Percentiles rank a stretch among this genome's conserved stretches.
phyloP scores from a whole-genome alignment of 345 rosid species.

The Syzygium jambos region DNA sequence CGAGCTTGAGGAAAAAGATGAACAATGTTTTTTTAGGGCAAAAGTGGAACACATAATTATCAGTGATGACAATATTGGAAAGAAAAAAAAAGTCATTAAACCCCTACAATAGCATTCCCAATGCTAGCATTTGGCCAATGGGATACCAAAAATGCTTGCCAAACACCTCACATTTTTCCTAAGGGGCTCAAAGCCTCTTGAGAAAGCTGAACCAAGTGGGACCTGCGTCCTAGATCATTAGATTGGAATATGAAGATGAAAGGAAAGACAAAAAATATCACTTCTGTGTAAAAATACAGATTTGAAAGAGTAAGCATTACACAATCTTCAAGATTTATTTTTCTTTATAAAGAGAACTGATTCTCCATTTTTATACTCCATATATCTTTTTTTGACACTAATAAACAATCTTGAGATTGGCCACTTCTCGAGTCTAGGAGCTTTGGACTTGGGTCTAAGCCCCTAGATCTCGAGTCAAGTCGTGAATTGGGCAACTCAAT shows the following conservation, averaged over 20 bases:
- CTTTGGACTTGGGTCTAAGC: neutral
- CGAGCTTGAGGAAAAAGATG: too few species aligned
- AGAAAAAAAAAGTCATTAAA: too few species aligned
- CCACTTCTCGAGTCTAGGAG: neutral
- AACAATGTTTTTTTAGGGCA: too few species aligned
- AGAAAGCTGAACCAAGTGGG: too few species aligned
- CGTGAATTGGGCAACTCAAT: neutral
- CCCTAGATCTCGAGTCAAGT: neutral
- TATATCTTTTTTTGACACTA: neutral
- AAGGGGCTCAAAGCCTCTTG: too few species aligned
- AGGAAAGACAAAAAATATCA: constrained; percentile 2
- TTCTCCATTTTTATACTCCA: neutral
- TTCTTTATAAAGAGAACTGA: neutral
- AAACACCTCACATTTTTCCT: too few species aligned
- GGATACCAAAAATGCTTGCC: too few species aligned
- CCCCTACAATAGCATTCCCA: too few species aligned
- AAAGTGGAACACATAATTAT: too few species aligned
- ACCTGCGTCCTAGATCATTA: neutral
- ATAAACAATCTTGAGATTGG: neutral
- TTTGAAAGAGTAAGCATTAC: neutral
- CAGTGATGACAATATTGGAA: too few species aligned
- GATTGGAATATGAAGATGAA: constrained; percentile 6
- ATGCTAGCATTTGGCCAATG: too few species aligned
- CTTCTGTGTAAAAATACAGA: neutral
- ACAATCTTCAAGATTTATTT: neutral